Evolutionary conservation across 139 green algal species (phyloP), one percentile per base, ranked within the genome.

Genomic region (Chlorella sp.): DNA sequence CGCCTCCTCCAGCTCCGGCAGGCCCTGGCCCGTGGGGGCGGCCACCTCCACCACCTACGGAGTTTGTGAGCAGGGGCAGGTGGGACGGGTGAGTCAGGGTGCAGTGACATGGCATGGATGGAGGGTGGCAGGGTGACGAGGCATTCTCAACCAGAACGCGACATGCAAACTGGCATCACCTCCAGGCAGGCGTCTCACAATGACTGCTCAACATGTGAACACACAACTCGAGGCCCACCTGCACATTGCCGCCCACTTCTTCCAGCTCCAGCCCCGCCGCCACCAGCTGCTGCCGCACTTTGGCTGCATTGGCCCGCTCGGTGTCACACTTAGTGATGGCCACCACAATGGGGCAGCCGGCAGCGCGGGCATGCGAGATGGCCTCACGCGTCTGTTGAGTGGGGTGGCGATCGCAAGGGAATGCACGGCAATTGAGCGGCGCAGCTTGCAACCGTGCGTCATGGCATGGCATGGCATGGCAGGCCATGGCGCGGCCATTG

Each of bases 291-390:
- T 85, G 56, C 44, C 92, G 92, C n/a, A 98, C 95, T 32, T 72
- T 63, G 7, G 30, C 68, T 2, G 92, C 84, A 57, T 93, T 51
- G 21, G 91, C 91, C 2, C 83, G 78, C 44, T 90, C 86, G 36
- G 94, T 79, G 85, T 97, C 94, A 71, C 92, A 97, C 91, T 98
- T 98, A 25, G 94, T 97, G 26, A 98, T 90, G 3, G 95, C 96
- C n/a, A 98, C 94, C 25, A 98, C 93, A 21, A 98, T 88, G 28
- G 94, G 93, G 85, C 93, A 96, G 36, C 91, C 90, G 0, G 94
- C 91, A 0, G 89, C 86, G 0, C 76, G 62, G 7, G 92, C 91
- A 67, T 97, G 95, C 5, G 89, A 89, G 15, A 96, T 86, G 30
- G 94, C 95, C 83, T 98, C 96, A 0, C 89, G 76, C 2, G 95